Evolutionary conservation across 2,329 filamentous ascomycete species (phyloP).

Genomic region (Chaetomiaceae sp.): DNA sequence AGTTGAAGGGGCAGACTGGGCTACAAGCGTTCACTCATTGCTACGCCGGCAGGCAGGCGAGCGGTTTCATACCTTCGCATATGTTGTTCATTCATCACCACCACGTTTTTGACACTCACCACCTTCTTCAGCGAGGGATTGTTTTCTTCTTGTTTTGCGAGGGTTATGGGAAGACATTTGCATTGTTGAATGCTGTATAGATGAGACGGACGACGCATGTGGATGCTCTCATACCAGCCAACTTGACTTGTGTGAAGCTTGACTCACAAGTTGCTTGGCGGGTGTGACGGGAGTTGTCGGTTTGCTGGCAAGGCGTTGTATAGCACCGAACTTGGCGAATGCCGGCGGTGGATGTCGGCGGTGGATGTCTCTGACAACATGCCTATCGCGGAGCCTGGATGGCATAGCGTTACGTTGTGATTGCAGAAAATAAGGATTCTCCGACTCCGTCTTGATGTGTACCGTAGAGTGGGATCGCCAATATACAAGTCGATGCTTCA

Average conservation of each 20-base stretch:
- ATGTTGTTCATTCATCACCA: too few species aligned
- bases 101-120: too few species aligned
- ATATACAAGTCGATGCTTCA: too few species aligned
- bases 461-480: too few species aligned
- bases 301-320: slow-evolving; percentile 5
- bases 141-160: too few species aligned
- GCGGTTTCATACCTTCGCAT: slow-evolving; percentile 1
- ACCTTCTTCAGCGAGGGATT: too few species aligned
- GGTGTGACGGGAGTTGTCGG: too few species aligned
- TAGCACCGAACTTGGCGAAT: slow-evolving; percentile 2
- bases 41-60: slow-evolving; percentile 2
- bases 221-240: slow-evolving; percentile 1
- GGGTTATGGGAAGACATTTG: neutral
- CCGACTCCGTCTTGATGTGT: too few species aligned
- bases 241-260: too few species aligned
- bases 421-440: neutral
- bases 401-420: neutral
- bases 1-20: slow-evolving; percentile 9
- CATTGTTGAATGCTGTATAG: slow-evolving; percentile 10
- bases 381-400: too few species aligned
- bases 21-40: slow-evolving; percentile 4
- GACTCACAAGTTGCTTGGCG: too few species aligned
- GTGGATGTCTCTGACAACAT: neutral
- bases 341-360: neutral
- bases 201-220: slow-evolving; percentile 5